Conservation (phyloP, 495 filamentous ascomycete species). For the Talaromyces proteolyticus region DNA sequence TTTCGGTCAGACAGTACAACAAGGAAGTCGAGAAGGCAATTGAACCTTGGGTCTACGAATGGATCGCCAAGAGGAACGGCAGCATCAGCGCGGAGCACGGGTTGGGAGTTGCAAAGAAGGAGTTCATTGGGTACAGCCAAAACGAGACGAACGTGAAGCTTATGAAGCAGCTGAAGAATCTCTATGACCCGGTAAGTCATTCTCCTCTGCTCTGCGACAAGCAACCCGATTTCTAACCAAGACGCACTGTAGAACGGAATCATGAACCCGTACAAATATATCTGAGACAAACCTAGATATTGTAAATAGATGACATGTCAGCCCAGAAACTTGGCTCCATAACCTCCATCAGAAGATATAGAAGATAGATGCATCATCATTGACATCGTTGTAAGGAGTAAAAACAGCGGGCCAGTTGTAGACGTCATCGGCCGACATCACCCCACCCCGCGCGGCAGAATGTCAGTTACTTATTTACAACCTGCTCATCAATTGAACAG, state of each 20-base stretch:
- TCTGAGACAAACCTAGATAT: conserved; percentile 26
- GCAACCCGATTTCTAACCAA: conserved; percentile 15
- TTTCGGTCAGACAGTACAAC: conserved; percentile 74
- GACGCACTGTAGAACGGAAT: conserved; percentile 65
- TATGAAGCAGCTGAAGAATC: conserved; percentile 89
- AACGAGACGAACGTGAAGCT: conserved; percentile 76
- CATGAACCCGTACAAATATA: conserved; percentile 93
- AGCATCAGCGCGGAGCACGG: conserved; percentile 97
- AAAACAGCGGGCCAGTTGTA: background rate
- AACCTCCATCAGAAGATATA: too few species aligned
- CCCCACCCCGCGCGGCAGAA: background rate
- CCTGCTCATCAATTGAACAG: background rate
- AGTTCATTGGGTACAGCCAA: conserved; percentile 87
- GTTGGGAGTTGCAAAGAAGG: conserved; percentile 88
- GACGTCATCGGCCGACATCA: background rate
- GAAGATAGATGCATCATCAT: too few species aligned
- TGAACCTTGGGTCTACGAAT: conserved; percentile 96
- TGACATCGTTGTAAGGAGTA: background rate
- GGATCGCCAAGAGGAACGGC: conserved; percentile 79
- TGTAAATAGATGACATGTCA: background rate
- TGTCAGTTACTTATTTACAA: background rate
- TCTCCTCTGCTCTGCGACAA: background rate
- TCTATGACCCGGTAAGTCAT: conserved; percentile 80
- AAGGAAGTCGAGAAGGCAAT: conserved; percentile 83
- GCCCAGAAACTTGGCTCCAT: too few species aligned